Percentiles rank a stretch among this genome's conserved stretches.
Conservation (phyloP, 179 eudicot genomes). For the Spergularia azorica region DNA sequence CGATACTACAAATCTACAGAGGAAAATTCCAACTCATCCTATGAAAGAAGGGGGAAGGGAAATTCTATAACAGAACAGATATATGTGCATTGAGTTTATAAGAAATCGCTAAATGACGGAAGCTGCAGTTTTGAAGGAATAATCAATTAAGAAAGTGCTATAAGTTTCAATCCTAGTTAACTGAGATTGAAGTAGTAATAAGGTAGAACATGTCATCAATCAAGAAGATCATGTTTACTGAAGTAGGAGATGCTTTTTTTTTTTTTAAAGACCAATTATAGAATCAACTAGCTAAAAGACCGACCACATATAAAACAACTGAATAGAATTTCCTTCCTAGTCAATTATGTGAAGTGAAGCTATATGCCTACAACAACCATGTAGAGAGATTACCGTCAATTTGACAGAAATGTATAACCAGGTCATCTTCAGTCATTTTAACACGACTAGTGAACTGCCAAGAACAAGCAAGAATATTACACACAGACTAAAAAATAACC, state of each 20-base stretch:
- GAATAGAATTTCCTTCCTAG: too few species aligned
- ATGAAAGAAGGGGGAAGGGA: too few species aligned
- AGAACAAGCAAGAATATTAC: not conserved
- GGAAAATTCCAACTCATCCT: too few species aligned
- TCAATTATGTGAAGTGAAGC: too few species aligned
- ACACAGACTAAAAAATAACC: not conserved
- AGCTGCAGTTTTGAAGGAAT: not conserved
- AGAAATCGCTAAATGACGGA: not conserved
- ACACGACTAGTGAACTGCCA: conserved; percentile 61
- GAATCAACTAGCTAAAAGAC: too few species aligned
- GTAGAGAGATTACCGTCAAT: conserved; percentile 67
- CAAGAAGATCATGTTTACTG: not conserved
- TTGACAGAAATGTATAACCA: conserved; percentile 82
- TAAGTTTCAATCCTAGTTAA: not conserved
- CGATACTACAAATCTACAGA: too few species aligned
- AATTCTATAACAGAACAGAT: not conserved
- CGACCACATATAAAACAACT: too few species aligned
- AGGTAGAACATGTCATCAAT: not conserved
- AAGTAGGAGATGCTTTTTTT: not conserved
- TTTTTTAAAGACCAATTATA: too few species aligned
- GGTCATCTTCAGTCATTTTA: conserved; percentile 88
- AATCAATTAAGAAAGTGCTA: not conserved
- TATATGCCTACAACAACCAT: too few species aligned
- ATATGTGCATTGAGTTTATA: not conserved
- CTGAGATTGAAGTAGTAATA: not conserved